These are phyloP conservation scores for Alternaria dauci DNA, from an alignment of 2,329 filamentous ascomycete species.

Conservation along the genomic window DNA sequence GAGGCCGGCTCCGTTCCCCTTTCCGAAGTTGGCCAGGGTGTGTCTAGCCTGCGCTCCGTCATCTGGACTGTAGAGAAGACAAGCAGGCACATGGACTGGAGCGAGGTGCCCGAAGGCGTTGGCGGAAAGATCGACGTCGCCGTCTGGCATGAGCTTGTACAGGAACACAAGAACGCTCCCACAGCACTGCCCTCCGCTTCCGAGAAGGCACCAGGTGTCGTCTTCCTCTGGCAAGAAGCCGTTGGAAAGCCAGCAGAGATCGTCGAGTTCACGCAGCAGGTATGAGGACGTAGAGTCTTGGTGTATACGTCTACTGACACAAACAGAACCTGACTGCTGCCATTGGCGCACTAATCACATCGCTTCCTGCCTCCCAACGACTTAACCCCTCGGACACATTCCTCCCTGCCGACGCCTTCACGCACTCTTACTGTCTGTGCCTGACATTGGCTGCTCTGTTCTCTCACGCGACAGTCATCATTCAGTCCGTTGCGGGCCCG, in stretches of 20 bases:
- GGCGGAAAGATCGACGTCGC: slow-evolving; percentile 78
- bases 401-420: slow-evolving; percentile 82
- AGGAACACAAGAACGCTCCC: slow-evolving; percentile 65
- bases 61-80: slow-evolving; percentile 94
- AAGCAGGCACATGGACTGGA: slow-evolving; percentile 94
- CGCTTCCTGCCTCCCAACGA: slow-evolving; percentile 77
- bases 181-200: slow-evolving; percentile 71
- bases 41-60: slow-evolving; percentile 74
- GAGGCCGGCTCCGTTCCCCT: slow-evolving; percentile 88
- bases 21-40: slow-evolving; percentile 72
- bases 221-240: slow-evolving; percentile 72
- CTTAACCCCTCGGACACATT: slow-evolving; percentile 80
- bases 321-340: slow-evolving; percentile 84
- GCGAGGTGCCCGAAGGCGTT: slow-evolving; percentile 80
- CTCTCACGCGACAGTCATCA: slow-evolving; percentile 82
- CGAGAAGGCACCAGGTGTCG: slow-evolving; percentile 59
- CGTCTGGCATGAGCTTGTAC: slow-evolving; percentile 92
- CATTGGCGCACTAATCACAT: slow-evolving; percentile 77
- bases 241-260: slow-evolving; percentile 65
- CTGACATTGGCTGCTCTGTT: slow-evolving; percentile 84
- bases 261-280: slow-evolving; percentile 78
- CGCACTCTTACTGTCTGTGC: slow-evolving; percentile 79
- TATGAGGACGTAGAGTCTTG: slow-evolving; percentile 38
- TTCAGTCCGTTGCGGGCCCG: slow-evolving; percentile 85
- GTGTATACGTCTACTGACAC: slow-evolving; percentile 16